Percentiles rank a stretch among this genome's conserved stretches.
phyloP scores from a whole-genome alignment of 805 yeast genomes.

The Candida tammaniensis region DNA sequence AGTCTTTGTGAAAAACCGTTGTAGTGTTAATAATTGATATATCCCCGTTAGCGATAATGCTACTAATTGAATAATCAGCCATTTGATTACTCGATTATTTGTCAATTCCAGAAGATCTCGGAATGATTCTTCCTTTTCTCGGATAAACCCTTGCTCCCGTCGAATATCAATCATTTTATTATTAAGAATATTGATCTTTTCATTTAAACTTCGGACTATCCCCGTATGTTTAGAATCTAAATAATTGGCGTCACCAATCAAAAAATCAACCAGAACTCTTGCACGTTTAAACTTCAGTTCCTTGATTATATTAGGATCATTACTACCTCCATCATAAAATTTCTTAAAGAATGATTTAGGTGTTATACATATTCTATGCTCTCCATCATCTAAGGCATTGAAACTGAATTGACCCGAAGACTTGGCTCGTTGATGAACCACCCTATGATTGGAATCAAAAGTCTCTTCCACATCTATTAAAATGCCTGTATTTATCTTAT shows the following conservation, averaged over 20 bases:
- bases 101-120: slow-evolving; percentile 25
- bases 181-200: slow-evolving; percentile 55
- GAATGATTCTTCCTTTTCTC: slow-evolving; percentile 23
- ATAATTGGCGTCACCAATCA: slow-evolving; percentile 19
- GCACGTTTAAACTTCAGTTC: slow-evolving; percentile 22
- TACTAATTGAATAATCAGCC: slow-evolving; percentile 20
- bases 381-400: slow-evolving; percentile 23
- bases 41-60: slow-evolving; percentile 16
- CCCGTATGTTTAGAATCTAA: slow-evolving; percentile 41
- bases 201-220: slow-evolving; percentile 49
- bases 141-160: slow-evolving; percentile 55
- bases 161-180: slow-evolving; percentile 56
- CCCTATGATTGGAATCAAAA: slow-evolving; percentile 19
- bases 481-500: slow-evolving; percentile 26
- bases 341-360: slow-evolving; percentile 21
- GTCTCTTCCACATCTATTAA: slow-evolving; percentile 47
- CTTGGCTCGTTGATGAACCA: slow-evolving; percentile 24
- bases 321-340: slow-evolving; percentile 16
- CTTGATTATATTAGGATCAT: slow-evolving; percentile 11
- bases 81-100: slow-evolving; percentile 19
- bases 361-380: slow-evolving; percentile 25
- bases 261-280: slow-evolving; percentile 20
- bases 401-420: slow-evolving; percentile 25
- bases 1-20: slow-evolving; percentile 16
- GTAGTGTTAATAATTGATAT: slow-evolving; percentile 20